A percentile compares a stretch with the other conserved stretches of the same genome.
These are phyloP conservation scores for Williopsis jadinii DNA, from an alignment of 1,139 yeast species.

Conservation along the genomic window DNA sequence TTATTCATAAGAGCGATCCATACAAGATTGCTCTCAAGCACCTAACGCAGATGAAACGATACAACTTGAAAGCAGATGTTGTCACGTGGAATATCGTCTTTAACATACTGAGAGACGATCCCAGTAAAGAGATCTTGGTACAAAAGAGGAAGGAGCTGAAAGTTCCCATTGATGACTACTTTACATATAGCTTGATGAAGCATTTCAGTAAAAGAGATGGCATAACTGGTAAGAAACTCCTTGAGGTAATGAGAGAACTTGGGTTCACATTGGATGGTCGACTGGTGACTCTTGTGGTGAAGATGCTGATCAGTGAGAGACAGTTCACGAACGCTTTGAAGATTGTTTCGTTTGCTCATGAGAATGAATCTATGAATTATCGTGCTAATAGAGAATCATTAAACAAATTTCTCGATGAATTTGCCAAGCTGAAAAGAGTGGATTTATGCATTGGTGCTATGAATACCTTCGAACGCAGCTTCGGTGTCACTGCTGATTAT, in stretches of 20 bases:
- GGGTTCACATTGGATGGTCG: conserved; percentile 21
- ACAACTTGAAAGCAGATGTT: conserved; percentile 26
- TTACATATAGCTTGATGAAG: conserved; percentile 9
- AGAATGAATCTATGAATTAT: conserved; percentile 7
- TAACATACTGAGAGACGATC: conserved; percentile 23
- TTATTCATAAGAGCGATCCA: conserved; percentile 25
- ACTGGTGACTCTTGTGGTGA: conserved; percentile 21
- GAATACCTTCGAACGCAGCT: conserved; percentile 23
- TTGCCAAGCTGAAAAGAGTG: conserved; percentile 27
- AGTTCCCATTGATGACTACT: conserved; percentile 19
- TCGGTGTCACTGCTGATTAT: conserved; percentile 22
- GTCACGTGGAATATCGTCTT: conserved; percentile 34
- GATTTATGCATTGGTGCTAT: conserved; percentile 27
- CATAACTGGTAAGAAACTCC: conserved; percentile 6
- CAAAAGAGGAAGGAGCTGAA: conserved; percentile 22
- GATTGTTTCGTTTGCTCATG: conserved; percentile 12
- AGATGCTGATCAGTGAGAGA: conserved; percentile 21
- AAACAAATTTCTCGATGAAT: conserved; percentile 24
- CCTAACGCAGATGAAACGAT: conserved; percentile 27
- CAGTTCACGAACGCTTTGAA: conserved; percentile 22
- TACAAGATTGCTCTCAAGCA: conserved; percentile 27
- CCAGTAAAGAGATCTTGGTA: conserved; percentile 22
- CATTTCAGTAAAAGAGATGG: conserved; percentile 6
- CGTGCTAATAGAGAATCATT: conserved; percentile 8
- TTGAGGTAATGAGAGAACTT: conserved; percentile 18